A percentile compares a stretch with the other conserved stretches of the same genome.
phyloP scores from a whole-genome alignment of 2,329 filamentous ascomycete genomes.

The Scedosporium boydii region DNA sequence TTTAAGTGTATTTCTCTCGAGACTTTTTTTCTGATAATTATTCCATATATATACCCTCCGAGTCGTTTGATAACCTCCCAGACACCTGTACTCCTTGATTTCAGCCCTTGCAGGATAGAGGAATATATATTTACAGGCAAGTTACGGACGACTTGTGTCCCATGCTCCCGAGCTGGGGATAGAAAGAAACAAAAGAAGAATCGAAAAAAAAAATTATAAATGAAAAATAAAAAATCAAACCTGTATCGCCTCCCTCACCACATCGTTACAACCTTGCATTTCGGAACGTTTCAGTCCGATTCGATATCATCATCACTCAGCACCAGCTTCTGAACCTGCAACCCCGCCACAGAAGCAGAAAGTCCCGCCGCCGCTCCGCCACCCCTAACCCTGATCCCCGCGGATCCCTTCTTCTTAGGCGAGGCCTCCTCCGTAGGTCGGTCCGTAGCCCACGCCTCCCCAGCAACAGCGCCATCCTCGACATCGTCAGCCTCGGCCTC shows the following conservation, averaged over 20 bases:
- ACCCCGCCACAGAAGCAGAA: slow-evolving; percentile 23
- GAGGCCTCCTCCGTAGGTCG: slow-evolving; percentile 44
- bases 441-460: slow-evolving; percentile 53
- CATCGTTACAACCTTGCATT: neutral
- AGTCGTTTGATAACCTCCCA: too few relatives aligned
- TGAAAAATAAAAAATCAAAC: too few relatives aligned
- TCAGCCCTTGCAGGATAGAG: neutral
- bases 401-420: slow-evolving; percentile 35
- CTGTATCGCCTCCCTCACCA: too few relatives aligned
- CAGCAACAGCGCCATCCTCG: slow-evolving; percentile 25
- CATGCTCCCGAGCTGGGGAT: too few relatives aligned
- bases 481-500: slow-evolving; percentile 35
- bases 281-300: slow-evolving; percentile 7
- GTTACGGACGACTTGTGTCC: neutral
- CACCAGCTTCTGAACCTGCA: slow-evolving; percentile 56
- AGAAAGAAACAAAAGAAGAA: too few relatives aligned
- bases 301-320: slow-evolving; percentile 81
- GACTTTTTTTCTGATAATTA: neutral
- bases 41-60: neutral
- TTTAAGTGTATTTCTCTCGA: neutral
- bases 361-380: slow-evolving; percentile 8
- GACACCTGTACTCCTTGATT: too few relatives aligned
- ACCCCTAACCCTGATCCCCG: slow-evolving; percentile 23
- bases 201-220: too few relatives aligned
- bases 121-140: neutral